Percentiles rank a stretch among this genome's conserved stretches.
Evolutionary conservation across 2,329 filamentous ascomycete species (phyloP).

Genomic region (Parascedosporium putredinis): DNA sequence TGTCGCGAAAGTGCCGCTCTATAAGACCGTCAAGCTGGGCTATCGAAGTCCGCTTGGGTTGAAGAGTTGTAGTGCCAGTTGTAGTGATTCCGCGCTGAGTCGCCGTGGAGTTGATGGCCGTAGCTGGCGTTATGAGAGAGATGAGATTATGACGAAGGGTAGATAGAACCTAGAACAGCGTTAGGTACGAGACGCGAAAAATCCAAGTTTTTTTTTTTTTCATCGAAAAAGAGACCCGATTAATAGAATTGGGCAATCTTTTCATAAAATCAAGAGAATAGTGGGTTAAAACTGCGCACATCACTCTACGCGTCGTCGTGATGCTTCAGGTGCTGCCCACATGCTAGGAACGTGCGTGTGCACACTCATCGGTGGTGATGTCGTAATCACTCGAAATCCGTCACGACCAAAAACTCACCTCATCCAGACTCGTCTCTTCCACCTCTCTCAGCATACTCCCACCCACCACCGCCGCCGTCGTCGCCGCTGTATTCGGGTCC

Average conservation of each 20-base stretch:
- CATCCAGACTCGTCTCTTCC: conserved; percentile 46
- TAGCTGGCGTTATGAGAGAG: conserved; percentile 10
- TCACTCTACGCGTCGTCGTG: neutral
- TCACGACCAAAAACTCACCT: conserved; percentile 32
- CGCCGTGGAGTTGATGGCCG: conserved; percentile 11
- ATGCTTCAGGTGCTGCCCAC: neutral
- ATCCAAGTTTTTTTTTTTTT: too few relatives aligned
- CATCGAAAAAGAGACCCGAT: too few relatives aligned
- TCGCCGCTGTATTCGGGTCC: too few relatives aligned
- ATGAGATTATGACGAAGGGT: conserved; percentile 16
- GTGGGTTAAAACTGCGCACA: conserved; percentile 6
- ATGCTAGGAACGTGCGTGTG: conserved; percentile 5
- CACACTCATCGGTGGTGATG: conserved; percentile 7
- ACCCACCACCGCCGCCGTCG: conserved; percentile 35
- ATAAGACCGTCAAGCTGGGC: conserved; percentile 35
- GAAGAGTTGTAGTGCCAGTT: too few relatives aligned
- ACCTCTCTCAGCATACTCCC: conserved; percentile 41
- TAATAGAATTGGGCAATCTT: neutral
- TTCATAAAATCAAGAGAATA: neutral
- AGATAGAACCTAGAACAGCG: conserved; percentile 15
- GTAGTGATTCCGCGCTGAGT: conserved; percentile 7
- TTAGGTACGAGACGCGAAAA: neutral
- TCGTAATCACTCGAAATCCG: conserved; percentile 7
- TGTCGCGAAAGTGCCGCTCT: conserved; percentile 34
- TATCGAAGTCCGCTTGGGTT: conserved; percentile 27